Percentiles rank a stretch among this genome's conserved stretches.
phyloP scores from a whole-genome alignment of 208 protist species.

The Histomonas meleagridis region DNA sequence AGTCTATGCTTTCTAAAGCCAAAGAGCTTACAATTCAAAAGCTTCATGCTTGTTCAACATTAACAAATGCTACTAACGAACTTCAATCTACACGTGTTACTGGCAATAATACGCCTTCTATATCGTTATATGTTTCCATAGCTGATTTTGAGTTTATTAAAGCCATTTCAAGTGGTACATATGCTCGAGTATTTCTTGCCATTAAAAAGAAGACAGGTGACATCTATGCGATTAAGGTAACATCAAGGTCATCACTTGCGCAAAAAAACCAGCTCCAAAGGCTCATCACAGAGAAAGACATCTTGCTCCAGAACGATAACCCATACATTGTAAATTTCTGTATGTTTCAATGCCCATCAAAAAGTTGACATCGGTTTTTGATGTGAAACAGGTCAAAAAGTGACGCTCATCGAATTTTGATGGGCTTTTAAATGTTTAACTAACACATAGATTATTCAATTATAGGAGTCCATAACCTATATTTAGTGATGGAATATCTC shows the following conservation, averaged over 20 bases:
- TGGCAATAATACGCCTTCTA: background rate
- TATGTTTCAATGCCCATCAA: too few relatives aligned
- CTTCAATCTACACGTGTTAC: background rate
- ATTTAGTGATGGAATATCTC: too few relatives aligned
- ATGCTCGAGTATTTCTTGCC: background rate
- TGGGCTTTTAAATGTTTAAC: too few relatives aligned
- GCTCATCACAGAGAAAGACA: background rate
- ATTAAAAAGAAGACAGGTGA: conserved; percentile 21
- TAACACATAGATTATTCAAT: too few relatives aligned
- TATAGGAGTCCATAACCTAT: too few relatives aligned
- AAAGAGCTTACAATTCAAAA: too few relatives aligned
- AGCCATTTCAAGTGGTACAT: background rate
- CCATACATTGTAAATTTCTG: background rate
- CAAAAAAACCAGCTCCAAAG: background rate
- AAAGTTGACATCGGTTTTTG: too few relatives aligned
- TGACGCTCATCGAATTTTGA: too few relatives aligned
- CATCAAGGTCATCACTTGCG: background rate
- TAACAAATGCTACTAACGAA: too few relatives aligned
- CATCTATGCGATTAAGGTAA: conserved; percentile 7
- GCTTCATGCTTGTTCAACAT: too few relatives aligned
- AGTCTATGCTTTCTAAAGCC: too few relatives aligned
- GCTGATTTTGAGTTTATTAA: background rate
- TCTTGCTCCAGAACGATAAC: background rate
- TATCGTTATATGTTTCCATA: background rate
- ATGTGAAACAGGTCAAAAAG: too few relatives aligned